Percentiles rank a stretch among this genome's conserved stretches.
These are phyloP conservation scores for Gossypium arboreum DNA, from an alignment of 345 rosid genomes.

Conservation along the genomic window DNA sequence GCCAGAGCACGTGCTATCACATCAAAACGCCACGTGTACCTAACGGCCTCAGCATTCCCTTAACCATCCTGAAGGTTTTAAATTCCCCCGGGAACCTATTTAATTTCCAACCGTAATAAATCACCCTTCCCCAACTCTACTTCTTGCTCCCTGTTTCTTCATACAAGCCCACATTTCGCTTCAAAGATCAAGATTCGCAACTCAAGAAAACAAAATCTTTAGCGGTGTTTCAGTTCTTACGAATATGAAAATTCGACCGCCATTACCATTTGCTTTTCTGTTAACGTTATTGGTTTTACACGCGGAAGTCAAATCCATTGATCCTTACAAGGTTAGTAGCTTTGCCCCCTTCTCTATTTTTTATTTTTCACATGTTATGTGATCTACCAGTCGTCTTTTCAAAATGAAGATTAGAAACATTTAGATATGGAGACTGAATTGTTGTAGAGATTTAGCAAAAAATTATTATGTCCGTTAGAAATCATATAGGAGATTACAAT, in stretches of 20 bases:
- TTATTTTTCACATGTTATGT: neutral
- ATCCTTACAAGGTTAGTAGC: constrained; percentile 66
- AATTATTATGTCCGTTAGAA: too few species aligned
- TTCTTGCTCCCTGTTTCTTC: too few species aligned
- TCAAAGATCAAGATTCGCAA: neutral
- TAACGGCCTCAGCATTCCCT: constrained; percentile 16
- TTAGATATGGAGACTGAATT: too few species aligned
- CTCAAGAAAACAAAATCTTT: too few species aligned
- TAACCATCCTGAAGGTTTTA: constrained; percentile 26
- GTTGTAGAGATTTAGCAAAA: too few species aligned
- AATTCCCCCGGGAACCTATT: constrained; percentile 27
- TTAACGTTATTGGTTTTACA: constrained; percentile 30
- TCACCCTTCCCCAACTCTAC: too few species aligned
- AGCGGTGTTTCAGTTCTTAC: neutral
- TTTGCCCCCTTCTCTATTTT: neutral
- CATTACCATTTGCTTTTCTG: constrained; percentile 23
- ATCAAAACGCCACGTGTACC: constrained; percentile 50
- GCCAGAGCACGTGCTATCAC: constrained; percentile 45
- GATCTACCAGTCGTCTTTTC: too few species aligned
- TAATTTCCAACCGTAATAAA: constrained; percentile 1
- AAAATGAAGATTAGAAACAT: too few species aligned
- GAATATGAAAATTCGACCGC: constrained; percentile 32
- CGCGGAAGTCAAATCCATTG: constrained; percentile 43
- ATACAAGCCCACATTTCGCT: neutral
- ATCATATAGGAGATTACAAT: too few species aligned